Percentiles rank a stretch among this genome's conserved stretches.
Evolutionary conservation across 352 stramenopile genomes (phyloP).

Genomic region (Globisporangium yorkense): DNA sequence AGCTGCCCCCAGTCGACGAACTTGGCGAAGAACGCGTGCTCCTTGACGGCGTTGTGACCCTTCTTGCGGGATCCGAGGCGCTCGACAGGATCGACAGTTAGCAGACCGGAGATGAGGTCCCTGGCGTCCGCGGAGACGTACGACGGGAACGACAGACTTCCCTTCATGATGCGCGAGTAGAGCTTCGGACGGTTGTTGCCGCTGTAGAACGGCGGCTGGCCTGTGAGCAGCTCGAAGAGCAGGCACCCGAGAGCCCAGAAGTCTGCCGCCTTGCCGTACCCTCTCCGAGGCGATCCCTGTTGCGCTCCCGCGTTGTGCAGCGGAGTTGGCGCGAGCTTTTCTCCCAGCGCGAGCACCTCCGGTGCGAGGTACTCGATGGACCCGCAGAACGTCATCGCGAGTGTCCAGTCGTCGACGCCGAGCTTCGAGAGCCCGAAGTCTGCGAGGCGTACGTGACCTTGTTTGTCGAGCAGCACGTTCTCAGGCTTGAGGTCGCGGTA

Average conservation of each 20-base stretch:
- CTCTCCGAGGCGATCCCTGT: conserved; percentile 17
- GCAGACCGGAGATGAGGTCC: conserved; percentile 45
- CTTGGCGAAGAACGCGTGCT: conserved; percentile 63
- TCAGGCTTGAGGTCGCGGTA: conserved; percentile 90
- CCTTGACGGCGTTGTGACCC: conserved; percentile 42
- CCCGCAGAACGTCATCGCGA: conserved; percentile 79
- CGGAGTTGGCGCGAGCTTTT: conserved; percentile 12
- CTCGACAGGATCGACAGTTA: conserved; percentile 45
- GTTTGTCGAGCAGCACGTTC: conserved; percentile 86
- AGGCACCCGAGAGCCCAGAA: conserved; percentile 86
- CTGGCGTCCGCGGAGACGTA: conserved; percentile 42
- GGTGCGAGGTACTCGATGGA: conserved; percentile 87
- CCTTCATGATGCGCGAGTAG: conserved; percentile 56
- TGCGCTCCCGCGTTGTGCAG: background rate
- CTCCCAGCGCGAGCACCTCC: conserved; percentile 56
- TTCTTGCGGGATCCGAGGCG: conserved; percentile 44
- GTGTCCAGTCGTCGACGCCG: conserved; percentile 52
- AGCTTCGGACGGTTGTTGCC: conserved; percentile 52
- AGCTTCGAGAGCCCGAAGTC: conserved; percentile 89
- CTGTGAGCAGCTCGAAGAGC: conserved; percentile 89
- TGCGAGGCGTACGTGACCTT: conserved; percentile 83
- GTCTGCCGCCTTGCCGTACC: conserved; percentile 86
- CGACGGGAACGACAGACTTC: conserved; percentile 37
- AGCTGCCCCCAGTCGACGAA: conserved; percentile 61
- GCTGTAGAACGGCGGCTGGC: conserved; percentile 81